Percentiles rank a stretch among this genome's conserved stretches.
phyloP scores from a whole-genome alignment of 2,329 filamentous ascomycete species.

The Monosporascus ibericus region DNA sequence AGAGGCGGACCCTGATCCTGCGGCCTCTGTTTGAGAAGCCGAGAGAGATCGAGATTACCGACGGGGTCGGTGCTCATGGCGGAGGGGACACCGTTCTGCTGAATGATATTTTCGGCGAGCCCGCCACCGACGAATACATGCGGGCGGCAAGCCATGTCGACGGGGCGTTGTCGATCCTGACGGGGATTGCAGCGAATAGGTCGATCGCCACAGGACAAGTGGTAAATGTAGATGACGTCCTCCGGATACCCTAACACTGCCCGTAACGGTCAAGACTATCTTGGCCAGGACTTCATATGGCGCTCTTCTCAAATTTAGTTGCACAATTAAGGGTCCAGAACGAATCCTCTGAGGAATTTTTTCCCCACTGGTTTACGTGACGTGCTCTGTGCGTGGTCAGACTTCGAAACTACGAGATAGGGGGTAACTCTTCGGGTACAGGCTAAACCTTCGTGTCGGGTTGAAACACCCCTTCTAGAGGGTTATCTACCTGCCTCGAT shows the following conservation, averaged over 20 bases:
- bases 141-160: conserved; percentile 53
- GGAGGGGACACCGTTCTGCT: conserved; percentile 53
- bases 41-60: conserved; percentile 44
- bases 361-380: too few species aligned
- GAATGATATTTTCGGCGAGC: conserved; percentile 51
- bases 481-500: too few species aligned
- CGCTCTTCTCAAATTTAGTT: too few species aligned
- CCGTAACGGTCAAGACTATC: too few species aligned
- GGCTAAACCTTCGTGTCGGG: too few species aligned
- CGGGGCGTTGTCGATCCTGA: conserved; percentile 52
- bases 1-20: conserved; percentile 42
- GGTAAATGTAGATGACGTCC: conserved; percentile 48
- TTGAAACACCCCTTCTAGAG: too few species aligned
- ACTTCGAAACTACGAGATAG: too few species aligned
- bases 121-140: conserved; percentile 44
- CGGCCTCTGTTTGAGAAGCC: conserved; percentile 52
- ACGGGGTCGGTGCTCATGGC: conserved; percentile 50
- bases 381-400: too few species aligned
- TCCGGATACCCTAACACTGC: conserved; percentile 26
- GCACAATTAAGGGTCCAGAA: too few species aligned
- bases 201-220: conserved; percentile 52
- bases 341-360: too few species aligned
- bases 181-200: conserved; percentile 52
- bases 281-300: too few species aligned
- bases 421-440: too few species aligned